A percentile compares a stretch with the other conserved stretches of the same genome.
phyloP scores from a whole-genome alignment of 192 early-diverging fungal genomes.

The Linnemannia elongata region DNA sequence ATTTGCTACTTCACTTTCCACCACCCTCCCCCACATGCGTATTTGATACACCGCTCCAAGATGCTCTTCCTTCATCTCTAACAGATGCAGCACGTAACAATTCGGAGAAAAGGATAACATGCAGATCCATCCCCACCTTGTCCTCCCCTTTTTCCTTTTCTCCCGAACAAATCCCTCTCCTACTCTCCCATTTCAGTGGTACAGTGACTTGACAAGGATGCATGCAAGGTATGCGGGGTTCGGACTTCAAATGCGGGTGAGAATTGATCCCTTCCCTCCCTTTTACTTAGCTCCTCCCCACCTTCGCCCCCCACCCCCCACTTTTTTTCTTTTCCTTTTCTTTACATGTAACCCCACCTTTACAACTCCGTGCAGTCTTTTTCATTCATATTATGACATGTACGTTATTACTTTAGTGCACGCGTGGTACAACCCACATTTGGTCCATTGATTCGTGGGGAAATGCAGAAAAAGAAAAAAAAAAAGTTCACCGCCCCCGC shows the following conservation, averaged over 20 bases:
- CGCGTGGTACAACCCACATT: neutral
- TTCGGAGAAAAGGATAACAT: no score
- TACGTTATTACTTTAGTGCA: neutral
- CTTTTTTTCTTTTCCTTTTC: slow-evolving; percentile 1
- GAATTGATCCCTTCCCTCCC: neutral
- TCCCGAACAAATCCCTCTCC: no score
- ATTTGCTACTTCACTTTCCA: no score
- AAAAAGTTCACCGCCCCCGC: slow-evolving; percentile 44
- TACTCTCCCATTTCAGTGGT: no score
- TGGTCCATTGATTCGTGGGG: neutral
- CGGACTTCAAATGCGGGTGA: slow-evolving; percentile 14
- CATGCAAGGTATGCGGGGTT: slow-evolving; percentile 1
- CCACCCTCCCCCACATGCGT: no score
- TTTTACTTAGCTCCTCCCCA: neutral
- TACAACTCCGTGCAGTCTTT: neutral
- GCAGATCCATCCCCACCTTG: no score
- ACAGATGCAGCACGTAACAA: no score
- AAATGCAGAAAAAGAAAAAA: neutral
- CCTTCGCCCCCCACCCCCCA: neutral
- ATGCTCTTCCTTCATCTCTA: no score
- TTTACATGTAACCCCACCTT: neutral
- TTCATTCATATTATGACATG: neutral
- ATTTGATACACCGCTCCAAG: no score
- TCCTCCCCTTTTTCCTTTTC: no score
- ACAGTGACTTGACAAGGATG: neutral